Conservation (phyloP, 306 rosid species). For the Castanospermum australe region DNA sequence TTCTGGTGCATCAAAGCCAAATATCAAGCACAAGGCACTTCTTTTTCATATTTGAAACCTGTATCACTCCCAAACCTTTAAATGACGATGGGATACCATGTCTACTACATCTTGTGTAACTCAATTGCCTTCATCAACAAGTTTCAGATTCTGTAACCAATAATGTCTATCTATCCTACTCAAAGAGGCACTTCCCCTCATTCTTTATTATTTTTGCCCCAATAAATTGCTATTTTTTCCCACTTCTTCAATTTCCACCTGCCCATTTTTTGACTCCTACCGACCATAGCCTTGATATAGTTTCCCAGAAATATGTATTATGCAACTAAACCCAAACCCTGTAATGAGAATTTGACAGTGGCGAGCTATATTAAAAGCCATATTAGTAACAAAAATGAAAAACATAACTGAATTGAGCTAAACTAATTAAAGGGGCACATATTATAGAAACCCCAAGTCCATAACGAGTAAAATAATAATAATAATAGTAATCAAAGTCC, state of each 20-base stretch:
- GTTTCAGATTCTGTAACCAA: background rate
- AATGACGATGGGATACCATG: background rate
- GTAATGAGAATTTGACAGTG: background rate
- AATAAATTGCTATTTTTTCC: background rate
- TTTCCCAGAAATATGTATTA: background rate
- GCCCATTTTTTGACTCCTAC: constrained; percentile 4
- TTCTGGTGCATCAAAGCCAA: background rate
- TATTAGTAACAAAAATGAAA: background rate
- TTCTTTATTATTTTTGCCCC: no score
- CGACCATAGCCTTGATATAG: background rate
- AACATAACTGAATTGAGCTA: background rate
- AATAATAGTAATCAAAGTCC: no score
- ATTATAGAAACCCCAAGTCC: background rate
- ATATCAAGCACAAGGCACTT: background rate
- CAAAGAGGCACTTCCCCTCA: no score
- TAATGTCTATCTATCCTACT: background rate
- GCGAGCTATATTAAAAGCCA: background rate
- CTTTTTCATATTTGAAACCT: background rate
- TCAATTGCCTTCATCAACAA: background rate
- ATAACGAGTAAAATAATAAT: background rate
- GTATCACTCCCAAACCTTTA: background rate
- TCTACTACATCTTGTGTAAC: background rate
- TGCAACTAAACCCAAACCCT: background rate
- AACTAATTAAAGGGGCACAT: background rate
- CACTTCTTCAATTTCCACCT: background rate